Percentiles rank a stretch among this genome's conserved stretches.
Conservation (phyloP, 345 rosid genomes). For the Linum usitatissimum region DNA sequence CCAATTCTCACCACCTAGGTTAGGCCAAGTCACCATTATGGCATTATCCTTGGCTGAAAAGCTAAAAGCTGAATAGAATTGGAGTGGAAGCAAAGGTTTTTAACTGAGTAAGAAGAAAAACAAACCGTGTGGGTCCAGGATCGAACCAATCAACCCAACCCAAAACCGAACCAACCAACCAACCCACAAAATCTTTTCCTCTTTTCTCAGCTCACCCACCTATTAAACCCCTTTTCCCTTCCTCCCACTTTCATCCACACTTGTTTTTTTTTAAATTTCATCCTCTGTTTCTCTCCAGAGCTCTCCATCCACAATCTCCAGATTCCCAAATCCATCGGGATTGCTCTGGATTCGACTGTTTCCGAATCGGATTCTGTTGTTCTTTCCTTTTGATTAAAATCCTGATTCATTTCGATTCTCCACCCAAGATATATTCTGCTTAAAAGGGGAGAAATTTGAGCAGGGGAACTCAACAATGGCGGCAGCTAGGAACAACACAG, state of each 20-base stretch:
- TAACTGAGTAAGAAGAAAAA: constrained; percentile 3
- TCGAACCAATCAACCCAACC: constrained; percentile 21
- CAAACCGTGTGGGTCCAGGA: constrained; percentile 29
- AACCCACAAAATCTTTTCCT: constrained; percentile 11
- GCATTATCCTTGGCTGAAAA: background rate
- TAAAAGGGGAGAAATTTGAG: constrained; percentile 26
- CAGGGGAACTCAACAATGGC: constrained; percentile 21
- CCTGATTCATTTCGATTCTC: constrained; percentile 15
- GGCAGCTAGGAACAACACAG: constrained; percentile 29
- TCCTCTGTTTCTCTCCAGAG: background rate
- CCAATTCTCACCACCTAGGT: background rate
- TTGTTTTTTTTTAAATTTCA: background rate
- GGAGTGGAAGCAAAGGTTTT: constrained; percentile 31
- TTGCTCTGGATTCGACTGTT: constrained; percentile 15
- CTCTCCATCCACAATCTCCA: background rate
- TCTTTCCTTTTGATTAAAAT: constrained; percentile 4
- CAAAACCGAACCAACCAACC: constrained; percentile 9
- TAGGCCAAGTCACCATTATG: background rate
- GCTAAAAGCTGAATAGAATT: constrained; percentile 10
- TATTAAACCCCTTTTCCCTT: constrained; percentile 5
- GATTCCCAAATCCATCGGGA: constrained; percentile 16
- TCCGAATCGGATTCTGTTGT: constrained; percentile 40
- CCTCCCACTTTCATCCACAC: constrained; percentile 1
- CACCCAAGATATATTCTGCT: background rate
- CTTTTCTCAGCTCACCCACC: constrained; percentile 20